Base-by-base conservation (phyloP, 2,329 filamentous ascomycete genomes). In the Ophiostoma quercus region DNA sequence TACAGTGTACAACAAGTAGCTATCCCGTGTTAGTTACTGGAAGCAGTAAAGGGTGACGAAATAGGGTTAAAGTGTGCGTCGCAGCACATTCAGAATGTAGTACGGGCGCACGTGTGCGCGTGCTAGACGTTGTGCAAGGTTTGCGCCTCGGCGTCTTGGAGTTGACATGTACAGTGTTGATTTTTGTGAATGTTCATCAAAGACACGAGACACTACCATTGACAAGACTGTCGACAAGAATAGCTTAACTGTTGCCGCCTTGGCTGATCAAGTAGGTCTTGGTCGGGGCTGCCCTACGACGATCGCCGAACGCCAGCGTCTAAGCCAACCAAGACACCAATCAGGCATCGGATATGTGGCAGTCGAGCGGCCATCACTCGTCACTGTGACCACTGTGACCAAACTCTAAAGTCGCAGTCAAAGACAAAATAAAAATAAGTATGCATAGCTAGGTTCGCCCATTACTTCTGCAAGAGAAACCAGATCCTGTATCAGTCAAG, bases 401-500 rank as follows among this genome's bases (percentile, higher is more conserved):
- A 34, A 34, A 34, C 34, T 34, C 8, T 34, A 8, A 34, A 7
- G 3, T 47, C 2, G 19, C 43, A 47, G 16, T n/a, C n/a, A 29
- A 6, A 57, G 25, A 7, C 16, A 29, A 11, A 29, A 14, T 12
- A 25, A 57, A 57, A 57, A 57, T 22, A 41, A 41, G 19, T n/a
- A n/a, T 51, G 47, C 47, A 57, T 57, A 25, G 29, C n/a, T 12
- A 22, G 16, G 51, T 8, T 7, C 29, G 51, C 51, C 9, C 7
- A 57, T 57, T n/a, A 57, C 9, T 57, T 57, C 51, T 25, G 25
- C n/a, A 57, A 22, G 51, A 57, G 51, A 57, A 57, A 57, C 51
- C n/a, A 57, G 51, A 57, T 12, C 51, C n/a, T 57, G 51, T 57
- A 57, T 57, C 51, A 57, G 51, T 29, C 51, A 29, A 57, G 22